Evolutionary conservation across 306 rosid species (phyloP), one percentile per base, ranked within the genome.

Genomic region (Vigna mungo): DNA sequence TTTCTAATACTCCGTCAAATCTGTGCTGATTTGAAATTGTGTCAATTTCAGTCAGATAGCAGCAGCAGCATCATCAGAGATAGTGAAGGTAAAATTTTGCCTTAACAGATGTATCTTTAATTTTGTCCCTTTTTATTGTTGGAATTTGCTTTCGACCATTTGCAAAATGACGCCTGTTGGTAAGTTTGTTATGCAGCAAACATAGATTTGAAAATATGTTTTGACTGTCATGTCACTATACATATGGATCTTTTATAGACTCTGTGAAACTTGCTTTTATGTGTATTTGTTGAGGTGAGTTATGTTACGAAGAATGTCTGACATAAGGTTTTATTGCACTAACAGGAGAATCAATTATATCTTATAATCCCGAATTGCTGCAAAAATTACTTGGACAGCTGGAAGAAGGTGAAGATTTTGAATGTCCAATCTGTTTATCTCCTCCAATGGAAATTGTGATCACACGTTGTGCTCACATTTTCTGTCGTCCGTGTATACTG

Each of bases 331-430:
- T 59, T 18, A 32, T 54, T 68, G 18, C 16, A 36, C 60, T 39
- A 16, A 69, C 72, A 65, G 47, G 43, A 44, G 78, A 91, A 93
- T 96, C 87, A 36, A 6, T 36, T 85, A 90, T 87, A 53, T 87
- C 96, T 59, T 87, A 91, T 47, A 88, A 91, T 52, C 98, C 96
- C 0, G 92, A 88, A 66, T 77, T 93, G 85, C 85, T 89, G 81
- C 78, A 87, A 80, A 86, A 82, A 80, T 74, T 93, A 78, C 81
- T 91, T 27, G 87, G 87, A 87, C 78, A 83, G 79, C 71, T 93
- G 68, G 93, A 87, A 86, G 93, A 88, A 64, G 92, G 88, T 70
- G 97, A 93, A 82, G 97, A 93, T 83, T 83, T 91, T 78, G 97
- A 91, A 15, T 93, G 98, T 76, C 98, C 98, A 25, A 89, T 93